Conservation (phyloP, 352 stramenopile species). For the Peronospora destructor region DNA sequence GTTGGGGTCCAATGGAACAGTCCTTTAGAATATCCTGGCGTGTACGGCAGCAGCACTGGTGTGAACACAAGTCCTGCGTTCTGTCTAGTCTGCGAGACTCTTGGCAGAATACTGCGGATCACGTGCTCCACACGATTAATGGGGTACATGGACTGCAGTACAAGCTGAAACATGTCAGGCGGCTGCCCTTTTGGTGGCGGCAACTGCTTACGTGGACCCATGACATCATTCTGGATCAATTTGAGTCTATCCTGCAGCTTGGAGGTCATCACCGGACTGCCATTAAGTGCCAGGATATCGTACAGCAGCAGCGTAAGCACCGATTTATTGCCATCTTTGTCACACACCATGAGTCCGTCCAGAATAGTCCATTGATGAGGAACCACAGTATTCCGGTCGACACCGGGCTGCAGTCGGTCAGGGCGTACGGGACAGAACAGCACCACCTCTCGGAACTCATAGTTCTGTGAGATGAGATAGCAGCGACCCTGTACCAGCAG, state of each 20-base stretch:
- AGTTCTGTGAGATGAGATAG: conserved; percentile 80
- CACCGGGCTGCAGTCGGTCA: conserved; percentile 63
- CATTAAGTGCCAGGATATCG: conserved; percentile 82
- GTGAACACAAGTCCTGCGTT: conserved; percentile 76
- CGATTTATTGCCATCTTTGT: conserved; percentile 68
- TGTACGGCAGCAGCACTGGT: conserved; percentile 70
- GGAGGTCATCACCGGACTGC: conserved; percentile 70
- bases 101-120: conserved; percentile 65
- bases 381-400: conserved; percentile 63
- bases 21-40: conserved; percentile 66
- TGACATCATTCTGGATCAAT: conserved; percentile 86
- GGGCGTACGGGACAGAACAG: conserved; percentile 76
- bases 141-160: conserved; percentile 82
- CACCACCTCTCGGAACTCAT: conserved; percentile 72
- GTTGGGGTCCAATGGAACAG: conserved; percentile 68
- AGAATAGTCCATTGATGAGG: conserved; percentile 86
- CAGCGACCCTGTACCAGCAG: conserved; percentile 72
- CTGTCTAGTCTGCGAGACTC: conserved; percentile 68
- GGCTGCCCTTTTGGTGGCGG: conserved; percentile 68
- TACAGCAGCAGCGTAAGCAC: conserved; percentile 76
- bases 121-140: conserved; percentile 69
- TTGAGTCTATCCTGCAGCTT: conserved; percentile 85
- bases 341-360: conserved; percentile 72
- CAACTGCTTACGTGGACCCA: conserved; percentile 71
- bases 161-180: conserved; percentile 71